Evolutionary conservation across 169 alveolate genomes (phyloP), one percentile per base, ranked within the genome.

Genomic region (Cryptosporidium ryanae): DNA sequence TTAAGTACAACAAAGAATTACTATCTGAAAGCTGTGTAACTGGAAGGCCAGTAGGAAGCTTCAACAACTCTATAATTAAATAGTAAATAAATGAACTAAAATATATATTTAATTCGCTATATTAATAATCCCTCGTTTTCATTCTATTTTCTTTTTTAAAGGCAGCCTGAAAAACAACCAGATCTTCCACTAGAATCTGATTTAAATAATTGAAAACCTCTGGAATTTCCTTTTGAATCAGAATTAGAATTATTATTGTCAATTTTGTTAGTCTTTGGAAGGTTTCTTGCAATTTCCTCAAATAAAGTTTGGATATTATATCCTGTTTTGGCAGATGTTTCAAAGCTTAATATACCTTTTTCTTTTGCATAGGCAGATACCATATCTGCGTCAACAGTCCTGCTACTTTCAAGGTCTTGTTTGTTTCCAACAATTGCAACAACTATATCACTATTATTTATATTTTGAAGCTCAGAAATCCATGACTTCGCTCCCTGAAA

Each of bases 261-360:
- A 2, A 76, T 17, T 31, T 44, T 76, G 31, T 76, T 76, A 0
- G 84, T 27, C 25, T 59, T 76, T 13, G 87, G 87, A 23, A 76
- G 71, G 12, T 76, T 76, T 55, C 87, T 76, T 10, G 87, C 96
- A 61, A 94, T 93, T 83, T 93, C 93, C 25, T 92, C 92, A 61
- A 94, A 93, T 54, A 94, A 81, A 64, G 93, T 96, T 90, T 94
- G 96, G 25, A 96, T 97, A 87, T 95, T 95, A 65, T 87, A 91
- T 49, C 97, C 96, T 70, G 95, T 96, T 90, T 95, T 96, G 10
- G 99, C 99, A 21, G 97, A 93, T 12, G 98, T 94, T 82, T 96
- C 98, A 91, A 95, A 93, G 84, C 93, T 94, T 65, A 95, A 71
- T 21, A 94, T 93, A 34, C 94, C 94, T 82, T 95, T 94, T 48